Evolutionary conservation across 331 rosid species (phyloP).

Genomic region (Spiraea crenata): DNA sequence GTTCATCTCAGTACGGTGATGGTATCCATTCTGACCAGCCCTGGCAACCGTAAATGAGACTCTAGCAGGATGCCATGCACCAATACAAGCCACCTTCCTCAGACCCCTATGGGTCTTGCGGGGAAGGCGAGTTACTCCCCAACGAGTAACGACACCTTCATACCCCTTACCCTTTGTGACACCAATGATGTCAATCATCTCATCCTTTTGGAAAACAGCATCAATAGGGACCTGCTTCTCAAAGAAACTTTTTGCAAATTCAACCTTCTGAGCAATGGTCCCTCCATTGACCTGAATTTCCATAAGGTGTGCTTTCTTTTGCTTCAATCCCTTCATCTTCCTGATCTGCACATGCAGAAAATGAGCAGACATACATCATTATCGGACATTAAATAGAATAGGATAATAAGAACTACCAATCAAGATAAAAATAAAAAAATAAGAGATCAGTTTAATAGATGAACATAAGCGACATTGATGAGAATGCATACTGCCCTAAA

Average conservation of each 20-base stretch:
- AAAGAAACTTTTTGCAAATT: constrained; percentile 60
- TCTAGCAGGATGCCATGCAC: constrained; percentile 92
- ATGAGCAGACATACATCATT: constrained; percentile 6
- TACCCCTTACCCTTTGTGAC: constrained; percentile 80
- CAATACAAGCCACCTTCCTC: constrained; percentile 84
- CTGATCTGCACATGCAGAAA: constrained; percentile 33
- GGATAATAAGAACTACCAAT: neutral
- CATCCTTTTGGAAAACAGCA: constrained; percentile 81
- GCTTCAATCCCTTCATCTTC: constrained; percentile 76
- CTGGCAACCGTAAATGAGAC: constrained; percentile 83
- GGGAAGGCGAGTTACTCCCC: constrained; percentile 80
- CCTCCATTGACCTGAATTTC: constrained; percentile 87
- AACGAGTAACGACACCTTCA: constrained; percentile 75
- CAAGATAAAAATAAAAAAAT: neutral
- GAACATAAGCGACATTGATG: neutral
- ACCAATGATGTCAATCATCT: constrained; percentile 70
- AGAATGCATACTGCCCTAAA: neutral
- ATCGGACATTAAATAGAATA: neutral
- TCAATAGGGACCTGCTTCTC: constrained; percentile 72
- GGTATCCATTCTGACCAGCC: constrained; percentile 90
- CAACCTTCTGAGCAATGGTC: constrained; percentile 65
- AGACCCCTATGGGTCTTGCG: constrained; percentile 78
- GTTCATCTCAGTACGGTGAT: constrained; percentile 80
- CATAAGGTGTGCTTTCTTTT: constrained; percentile 86
- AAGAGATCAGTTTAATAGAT: neutral